Conservation (phyloP, 208 protist species). For the Leishmania martiniquensis region DNA sequence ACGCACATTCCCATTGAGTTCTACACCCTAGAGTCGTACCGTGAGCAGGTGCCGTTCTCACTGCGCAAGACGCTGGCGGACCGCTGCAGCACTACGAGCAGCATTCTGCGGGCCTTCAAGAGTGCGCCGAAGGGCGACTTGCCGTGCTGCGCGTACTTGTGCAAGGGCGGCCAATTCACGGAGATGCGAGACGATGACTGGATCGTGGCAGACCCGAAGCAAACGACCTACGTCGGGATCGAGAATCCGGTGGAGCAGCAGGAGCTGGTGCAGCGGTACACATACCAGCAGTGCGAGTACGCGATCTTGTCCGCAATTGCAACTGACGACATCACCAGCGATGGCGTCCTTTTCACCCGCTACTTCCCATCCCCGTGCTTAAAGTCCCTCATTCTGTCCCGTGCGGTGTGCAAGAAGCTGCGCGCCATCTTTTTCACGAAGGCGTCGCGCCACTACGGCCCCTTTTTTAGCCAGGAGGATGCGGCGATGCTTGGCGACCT, state of each 20-base stretch:
- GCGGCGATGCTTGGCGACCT: slow-evolving; percentile 86
- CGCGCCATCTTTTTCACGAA: slow-evolving; percentile 88
- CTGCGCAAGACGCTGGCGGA: slow-evolving; percentile 84
- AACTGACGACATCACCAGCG: slow-evolving; percentile 90
- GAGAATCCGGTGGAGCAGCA: slow-evolving; percentile 78
- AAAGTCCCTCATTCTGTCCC: slow-evolving; percentile 91
- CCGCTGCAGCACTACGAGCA: slow-evolving; percentile 59
- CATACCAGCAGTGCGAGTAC: slow-evolving; percentile 92
- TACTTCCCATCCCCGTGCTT: slow-evolving; percentile 93
- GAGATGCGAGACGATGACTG: slow-evolving; percentile 90
- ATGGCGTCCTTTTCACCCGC: slow-evolving; percentile 90
- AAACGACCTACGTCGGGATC: slow-evolving; percentile 65
- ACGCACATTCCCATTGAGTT: slow-evolving; percentile 93
- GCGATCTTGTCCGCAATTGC: slow-evolving; percentile 89
- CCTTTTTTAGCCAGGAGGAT: slow-evolving; percentile 94
- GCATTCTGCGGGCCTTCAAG: slow-evolving; percentile 80
- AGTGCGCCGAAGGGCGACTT: slow-evolving; percentile 73
- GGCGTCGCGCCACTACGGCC: slow-evolving; percentile 74
- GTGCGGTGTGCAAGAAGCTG: slow-evolving; percentile 78
- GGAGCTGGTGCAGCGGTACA: slow-evolving; percentile 73
- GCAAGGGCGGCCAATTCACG: slow-evolving; percentile 89
- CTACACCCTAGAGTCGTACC: slow-evolving; percentile 93
- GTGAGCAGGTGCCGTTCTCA: slow-evolving; percentile 87
- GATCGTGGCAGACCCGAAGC: slow-evolving; percentile 76
- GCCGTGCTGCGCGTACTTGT: slow-evolving; percentile 84